Conservation (phyloP, 495 filamentous ascomycete species). For the Aspergillus sclerotioniger region DNA sequence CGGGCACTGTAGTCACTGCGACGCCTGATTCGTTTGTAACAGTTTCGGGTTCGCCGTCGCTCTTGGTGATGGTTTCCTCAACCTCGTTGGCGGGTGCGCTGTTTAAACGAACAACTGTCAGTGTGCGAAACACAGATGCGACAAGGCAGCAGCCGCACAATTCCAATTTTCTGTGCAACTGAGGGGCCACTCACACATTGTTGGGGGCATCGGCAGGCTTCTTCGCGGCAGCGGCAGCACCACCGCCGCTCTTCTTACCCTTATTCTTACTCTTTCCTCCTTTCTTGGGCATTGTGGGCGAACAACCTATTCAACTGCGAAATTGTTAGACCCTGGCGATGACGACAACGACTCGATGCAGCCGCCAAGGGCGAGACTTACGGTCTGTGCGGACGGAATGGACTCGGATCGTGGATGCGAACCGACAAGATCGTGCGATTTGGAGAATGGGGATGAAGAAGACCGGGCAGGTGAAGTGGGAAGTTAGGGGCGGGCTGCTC, state of each 20-base stretch:
- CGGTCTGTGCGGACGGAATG: constrained; percentile 5
- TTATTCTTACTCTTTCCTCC: constrained; percentile 45
- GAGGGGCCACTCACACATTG: constrained; percentile 38
- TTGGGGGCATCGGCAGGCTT: constrained; percentile 36
- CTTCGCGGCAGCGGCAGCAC: constrained; percentile 31
- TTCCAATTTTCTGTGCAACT: not conserved
- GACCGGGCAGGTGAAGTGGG: not conserved
- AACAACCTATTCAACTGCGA: constrained; percentile 3
- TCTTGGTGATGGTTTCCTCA: constrained; percentile 41
- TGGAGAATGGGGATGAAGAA: constrained; percentile 5
- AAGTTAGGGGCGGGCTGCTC: constrained; percentile 21
- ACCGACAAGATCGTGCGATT: not conserved
- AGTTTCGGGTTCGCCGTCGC: constrained; percentile 30
- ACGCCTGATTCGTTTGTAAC: constrained; percentile 25
- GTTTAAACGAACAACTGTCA: constrained; percentile 6
- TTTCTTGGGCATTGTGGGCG: constrained; percentile 42
- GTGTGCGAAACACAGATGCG: not conserved
- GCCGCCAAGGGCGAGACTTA: constrained; percentile 13
- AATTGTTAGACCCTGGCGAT: constrained; percentile 11
- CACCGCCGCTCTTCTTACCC: constrained; percentile 33
- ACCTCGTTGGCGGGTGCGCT: constrained; percentile 37
- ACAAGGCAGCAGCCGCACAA: not conserved
- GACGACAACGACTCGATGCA: constrained; percentile 12
- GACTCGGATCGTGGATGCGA: constrained; percentile 3
- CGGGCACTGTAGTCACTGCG: constrained; percentile 21